A percentile compares a stretch with the other conserved stretches of the same genome.
Conservation (phyloP, 805 yeast genomes). For the Suhomyces canberraensis region DNA sequence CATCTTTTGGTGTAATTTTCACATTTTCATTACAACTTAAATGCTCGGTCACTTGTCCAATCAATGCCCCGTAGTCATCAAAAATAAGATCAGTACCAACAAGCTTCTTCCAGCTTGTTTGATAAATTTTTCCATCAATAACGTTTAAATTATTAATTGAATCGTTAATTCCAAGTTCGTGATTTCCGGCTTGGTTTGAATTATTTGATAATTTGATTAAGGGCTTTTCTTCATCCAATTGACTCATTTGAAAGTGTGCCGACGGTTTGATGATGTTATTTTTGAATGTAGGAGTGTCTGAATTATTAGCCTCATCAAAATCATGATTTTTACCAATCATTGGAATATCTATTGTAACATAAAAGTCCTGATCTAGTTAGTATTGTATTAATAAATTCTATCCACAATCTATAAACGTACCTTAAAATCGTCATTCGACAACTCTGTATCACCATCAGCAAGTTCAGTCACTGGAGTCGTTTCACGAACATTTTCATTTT, state of each 20-base stretch:
- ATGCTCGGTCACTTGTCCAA: conserved; percentile 41
- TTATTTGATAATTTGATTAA: conserved; percentile 37
- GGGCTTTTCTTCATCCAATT: conserved; percentile 30
- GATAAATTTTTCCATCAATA: conserved; percentile 51
- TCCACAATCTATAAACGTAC: conserved; percentile 18
- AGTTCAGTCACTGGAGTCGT: conserved; percentile 19
- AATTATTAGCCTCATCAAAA: conserved; percentile 8
- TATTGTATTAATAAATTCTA: conserved; percentile 9
- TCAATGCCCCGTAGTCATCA: conserved; percentile 41
- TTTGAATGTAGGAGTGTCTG: conserved; percentile 14
- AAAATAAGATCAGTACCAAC: conserved; percentile 68
- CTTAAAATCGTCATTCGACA: conserved; percentile 21
- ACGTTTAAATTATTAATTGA: conserved; percentile 27
- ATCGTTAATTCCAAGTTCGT: conserved; percentile 12
- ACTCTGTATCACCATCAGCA: conserved; percentile 12
- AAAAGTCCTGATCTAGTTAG: conserved; percentile 30
- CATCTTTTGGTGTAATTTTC: conserved; percentile 17
- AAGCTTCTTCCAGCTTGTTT: conserved; percentile 72
- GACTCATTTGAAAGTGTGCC: conserved; percentile 39
- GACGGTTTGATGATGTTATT: conserved; percentile 35
- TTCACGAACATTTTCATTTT: conserved; percentile 27
- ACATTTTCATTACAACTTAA: conserved; percentile 27
- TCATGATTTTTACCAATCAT: conserved; percentile 12
- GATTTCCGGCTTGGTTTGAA: conserved; percentile 4
- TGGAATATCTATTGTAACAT: conserved; percentile 34